Evolutionary conservation across 176 grass and related monocot genomes (phyloP), one percentile per base, ranked within the genome.

Genomic region (Dendrocalamus sinicus): DNA sequence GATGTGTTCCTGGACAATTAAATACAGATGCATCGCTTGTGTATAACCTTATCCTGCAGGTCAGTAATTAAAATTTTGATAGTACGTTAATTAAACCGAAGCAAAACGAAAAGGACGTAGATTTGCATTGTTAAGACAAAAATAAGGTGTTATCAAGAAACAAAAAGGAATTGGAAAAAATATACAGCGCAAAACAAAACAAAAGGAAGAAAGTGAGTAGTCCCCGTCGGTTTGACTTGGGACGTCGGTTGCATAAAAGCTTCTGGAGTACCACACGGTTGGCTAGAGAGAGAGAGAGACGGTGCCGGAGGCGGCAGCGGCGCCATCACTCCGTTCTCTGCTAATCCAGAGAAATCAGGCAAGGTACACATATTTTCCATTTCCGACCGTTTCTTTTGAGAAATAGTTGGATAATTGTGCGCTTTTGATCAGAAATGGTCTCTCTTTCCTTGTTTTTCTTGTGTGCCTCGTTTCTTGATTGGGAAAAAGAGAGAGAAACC

Each of bases 171-270:
- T 14, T 64, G 24, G 4, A 6, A 62, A 72, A 26, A 4, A 44
- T 12, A 64, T 48, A 5, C 11, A 30, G 57, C 37, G 8, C 37
- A 76, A 46, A 70, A 58, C 24, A 40, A 71, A 80, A 69, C 59
- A 5, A 75, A 67, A 80, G 58, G 23, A 19, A 35, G 14, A 46
- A 7, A 53, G 64, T 28, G 16, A 71, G 39, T 23, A 15, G 78
- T 75, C 90, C 32, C 72, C 53, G 70, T 88, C 83, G 68, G 22
- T 57, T 78, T 82, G 86, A 92, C 90, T 72, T 60, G 40, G 8
- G 89, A 64, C 85, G 75, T 84, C 80, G 75, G 51, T 35, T 70
- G 81, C 81, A 85, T 84, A 90, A 84, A 84, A 41, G 41, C 88
- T 66, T 79, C 80, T 57, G 22, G 50, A 70, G 30, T 22, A 75